phyloP scores from a whole-genome alignment of 2,329 filamentous ascomycete species.

The Penicillium corylophilum region DNA sequence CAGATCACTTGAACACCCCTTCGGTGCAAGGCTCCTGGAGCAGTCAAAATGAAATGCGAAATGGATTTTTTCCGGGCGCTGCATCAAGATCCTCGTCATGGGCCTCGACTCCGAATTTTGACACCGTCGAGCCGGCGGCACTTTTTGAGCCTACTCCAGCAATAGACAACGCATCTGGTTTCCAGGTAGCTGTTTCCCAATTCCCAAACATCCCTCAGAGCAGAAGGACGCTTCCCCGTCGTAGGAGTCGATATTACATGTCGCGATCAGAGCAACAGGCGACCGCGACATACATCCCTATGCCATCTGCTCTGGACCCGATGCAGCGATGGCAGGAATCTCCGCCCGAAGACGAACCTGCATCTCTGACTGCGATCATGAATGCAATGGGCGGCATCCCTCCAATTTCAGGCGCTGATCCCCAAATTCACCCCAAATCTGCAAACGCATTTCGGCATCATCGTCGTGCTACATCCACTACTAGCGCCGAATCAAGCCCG shows the following conservation, averaged over 20 bases:
- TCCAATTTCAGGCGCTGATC: neutral
- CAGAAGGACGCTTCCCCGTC: conserved; percentile 10
- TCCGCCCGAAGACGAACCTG: conserved; percentile 48
- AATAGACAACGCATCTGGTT: neutral
- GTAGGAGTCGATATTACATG: conserved; percentile 2
- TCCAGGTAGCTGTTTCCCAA: neutral
- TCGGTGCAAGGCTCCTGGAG: neutral
- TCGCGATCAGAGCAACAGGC: neutral
- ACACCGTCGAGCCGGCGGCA: neutral
- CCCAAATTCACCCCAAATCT: neutral
- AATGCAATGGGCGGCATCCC: conserved; percentile 29
- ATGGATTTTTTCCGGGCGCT: neutral
- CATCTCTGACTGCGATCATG: conserved; percentile 40
- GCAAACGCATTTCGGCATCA: conserved; percentile 5
- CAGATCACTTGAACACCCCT: neutral
- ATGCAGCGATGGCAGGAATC: conserved; percentile 48
- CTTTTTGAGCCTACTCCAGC: neutral
- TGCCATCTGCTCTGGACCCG: conserved; percentile 25
- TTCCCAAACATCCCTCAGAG: neutral
- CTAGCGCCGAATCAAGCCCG: conserved; percentile 11
- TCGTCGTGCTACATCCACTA: neutral
- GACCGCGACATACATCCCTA: neutral
- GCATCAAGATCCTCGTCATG: neutral
- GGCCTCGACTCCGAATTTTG: neutral
- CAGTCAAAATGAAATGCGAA: neutral